phyloP scores from a whole-genome alignment of 305 asterid species.

The Stenogyne calaminthoides region DNA sequence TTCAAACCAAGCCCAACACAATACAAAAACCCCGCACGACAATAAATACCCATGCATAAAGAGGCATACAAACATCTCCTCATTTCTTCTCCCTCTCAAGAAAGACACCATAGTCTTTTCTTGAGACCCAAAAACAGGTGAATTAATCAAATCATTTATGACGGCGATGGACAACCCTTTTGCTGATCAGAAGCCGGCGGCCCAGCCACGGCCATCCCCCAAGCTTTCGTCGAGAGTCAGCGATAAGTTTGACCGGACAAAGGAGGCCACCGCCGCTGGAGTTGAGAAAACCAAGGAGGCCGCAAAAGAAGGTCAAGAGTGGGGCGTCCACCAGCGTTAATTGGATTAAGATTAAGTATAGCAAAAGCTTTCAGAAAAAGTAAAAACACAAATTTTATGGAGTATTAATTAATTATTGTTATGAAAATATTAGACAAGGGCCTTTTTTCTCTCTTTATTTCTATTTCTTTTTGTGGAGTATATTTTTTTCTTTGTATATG shows the following conservation, averaged over 20 bases:
- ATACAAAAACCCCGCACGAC: neutral
- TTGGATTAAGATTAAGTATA: constrained; percentile 64
- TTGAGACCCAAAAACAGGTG: constrained; percentile 26
- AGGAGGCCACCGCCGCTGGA: constrained; percentile 19
- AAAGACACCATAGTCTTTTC: constrained; percentile 30
- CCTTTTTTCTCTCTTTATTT: constrained; percentile 29
- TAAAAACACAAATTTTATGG: neutral
- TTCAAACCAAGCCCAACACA: neutral
- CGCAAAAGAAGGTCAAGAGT: constrained; percentile 41
- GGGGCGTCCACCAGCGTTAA: constrained; percentile 64
- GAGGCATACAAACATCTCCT: neutral
- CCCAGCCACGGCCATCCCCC: constrained; percentile 37
- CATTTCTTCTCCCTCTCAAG: constrained; percentile 28
- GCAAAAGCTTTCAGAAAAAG: constrained; percentile 39
- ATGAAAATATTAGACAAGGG: neutral
- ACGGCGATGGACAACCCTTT: constrained; percentile 33
- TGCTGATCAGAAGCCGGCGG: neutral
- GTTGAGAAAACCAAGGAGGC: constrained; percentile 39
- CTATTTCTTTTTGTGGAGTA: neutral
- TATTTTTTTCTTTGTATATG: neutral
- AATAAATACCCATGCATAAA: neutral
- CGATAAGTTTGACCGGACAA: constrained; percentile 41
- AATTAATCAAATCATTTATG: constrained; percentile 5
- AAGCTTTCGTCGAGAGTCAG: constrained; percentile 43
- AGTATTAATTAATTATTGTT: neutral